Conservation (phyloP, 805 yeast species). For the Suhomyces prunicola region DNA sequence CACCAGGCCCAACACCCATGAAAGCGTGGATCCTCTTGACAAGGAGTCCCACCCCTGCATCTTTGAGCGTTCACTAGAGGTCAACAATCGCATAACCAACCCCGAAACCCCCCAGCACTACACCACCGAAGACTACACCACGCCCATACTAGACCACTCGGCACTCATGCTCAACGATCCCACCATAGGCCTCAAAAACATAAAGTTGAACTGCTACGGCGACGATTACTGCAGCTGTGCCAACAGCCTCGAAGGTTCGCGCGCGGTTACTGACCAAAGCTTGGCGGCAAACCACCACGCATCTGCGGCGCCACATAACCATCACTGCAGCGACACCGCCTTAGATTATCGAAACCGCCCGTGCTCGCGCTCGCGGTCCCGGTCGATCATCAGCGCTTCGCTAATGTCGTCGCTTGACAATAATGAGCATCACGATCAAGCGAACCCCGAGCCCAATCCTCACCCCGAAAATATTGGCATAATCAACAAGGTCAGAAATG, state of each 20-base stretch:
- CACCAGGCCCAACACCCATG: background rate
- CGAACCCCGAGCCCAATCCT: background rate
- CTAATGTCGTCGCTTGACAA: constrained; percentile 18
- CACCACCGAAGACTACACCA: constrained; percentile 26
- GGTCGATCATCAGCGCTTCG: constrained; percentile 20
- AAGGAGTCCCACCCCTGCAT: constrained; percentile 2
- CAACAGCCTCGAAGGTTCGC: background rate
- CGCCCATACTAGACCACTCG: constrained; percentile 31
- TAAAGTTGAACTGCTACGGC: constrained; percentile 21
- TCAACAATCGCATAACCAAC: constrained; percentile 6
- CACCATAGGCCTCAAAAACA: constrained; percentile 18
- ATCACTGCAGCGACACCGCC: background rate
- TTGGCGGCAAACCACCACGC: background rate
- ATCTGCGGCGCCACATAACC: background rate
- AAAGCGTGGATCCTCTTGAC: background rate
- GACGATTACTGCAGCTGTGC: constrained; percentile 7
- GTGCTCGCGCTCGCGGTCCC: constrained; percentile 10
- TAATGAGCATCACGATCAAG: background rate
- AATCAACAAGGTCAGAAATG: background rate
- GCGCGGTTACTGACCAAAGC: background rate
- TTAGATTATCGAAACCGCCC: constrained; percentile 4
- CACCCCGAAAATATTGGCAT: background rate
- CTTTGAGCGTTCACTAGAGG: constrained; percentile 12
- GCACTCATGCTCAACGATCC: constrained; percentile 30
- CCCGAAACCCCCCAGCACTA: constrained; percentile 22